Evolutionary conservation across 495 filamentous ascomycete genomes (phyloP), one percentile per base, ranked within the genome.

Genomic region (Glarea lozoyensis): DNA sequence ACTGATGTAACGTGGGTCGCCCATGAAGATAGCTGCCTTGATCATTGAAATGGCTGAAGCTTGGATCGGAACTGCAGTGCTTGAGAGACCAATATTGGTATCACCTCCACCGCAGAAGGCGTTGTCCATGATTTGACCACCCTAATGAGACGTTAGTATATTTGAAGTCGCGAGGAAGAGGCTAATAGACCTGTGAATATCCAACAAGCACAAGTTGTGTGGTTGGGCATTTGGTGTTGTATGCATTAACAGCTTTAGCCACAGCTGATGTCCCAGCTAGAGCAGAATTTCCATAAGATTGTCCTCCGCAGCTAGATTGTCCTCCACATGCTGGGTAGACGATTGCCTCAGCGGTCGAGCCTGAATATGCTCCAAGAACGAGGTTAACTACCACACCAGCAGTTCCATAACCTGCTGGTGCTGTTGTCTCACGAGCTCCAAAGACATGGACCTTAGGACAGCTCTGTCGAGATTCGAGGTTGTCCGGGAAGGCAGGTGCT

Each of bases 361-460:
- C 68, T 0, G 68, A 50, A 45, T 73, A 72, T 13, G 69, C 67
- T 20, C 55, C 54, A 10, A 66, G 46, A 12, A 78, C 47, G 11
- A 65, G 59, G 39, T 76, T 63, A 37, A 79, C 68, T 19, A 79
- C 68, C 2, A 66, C 66, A 34, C 43, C 59, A 32, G 68, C 55
- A 3, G 72, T 67, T 4, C 76, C 76, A 50, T 71, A 76, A 12
- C 78, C 77, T 5, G 66, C 50, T 2, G 69, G 45, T 2, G 54
- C 77, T 0, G 75, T 79, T 10, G 78, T 82, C 61, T 82, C 79
- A 35, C 79, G 75, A 0, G 79, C 80, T 6, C 77, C 78, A 38
- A 81, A 78, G 31, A 78, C 63, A 52, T 81, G 78, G 35, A 37
- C 5, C 5, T 37, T 21, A 20, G 35, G 35, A 19, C 35, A 37